Evolutionary conservation across 345 rosid species (phyloP).

Genomic region (Nephelium lappaceum): DNA sequence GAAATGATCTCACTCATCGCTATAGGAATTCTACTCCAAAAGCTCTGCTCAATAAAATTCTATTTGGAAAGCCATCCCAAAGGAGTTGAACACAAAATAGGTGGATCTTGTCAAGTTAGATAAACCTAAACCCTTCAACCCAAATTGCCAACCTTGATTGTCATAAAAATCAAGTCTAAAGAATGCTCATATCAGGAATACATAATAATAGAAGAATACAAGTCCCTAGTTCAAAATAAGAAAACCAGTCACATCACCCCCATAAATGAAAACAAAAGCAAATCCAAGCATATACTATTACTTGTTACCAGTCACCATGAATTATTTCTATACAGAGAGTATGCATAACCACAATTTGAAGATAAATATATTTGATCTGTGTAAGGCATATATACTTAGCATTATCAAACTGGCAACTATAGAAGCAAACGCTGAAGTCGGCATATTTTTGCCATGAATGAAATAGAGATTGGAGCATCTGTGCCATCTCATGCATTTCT

Average conservation of each 20-base stretch:
- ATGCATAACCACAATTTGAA: background rate
- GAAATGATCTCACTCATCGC: no score
- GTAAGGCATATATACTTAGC: background rate
- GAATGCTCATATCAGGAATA: no score
- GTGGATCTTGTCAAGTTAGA: no score
- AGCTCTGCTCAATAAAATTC: no score
- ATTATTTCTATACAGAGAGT: conserved; percentile 17
- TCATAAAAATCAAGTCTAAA: no score
- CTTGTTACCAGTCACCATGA: conserved; percentile 9
- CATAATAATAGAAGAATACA: no score
- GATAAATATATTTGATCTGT: background rate
- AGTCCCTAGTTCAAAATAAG: no score
- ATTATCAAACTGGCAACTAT: background rate
- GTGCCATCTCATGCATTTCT: background rate
- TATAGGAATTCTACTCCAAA: no score
- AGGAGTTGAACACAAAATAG: no score
- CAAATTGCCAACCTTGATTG: no score
- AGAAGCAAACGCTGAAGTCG: background rate
- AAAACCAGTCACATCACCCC: background rate
- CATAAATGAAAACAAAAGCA: background rate
- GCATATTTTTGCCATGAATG: background rate
- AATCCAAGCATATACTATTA: conserved; percentile 1
- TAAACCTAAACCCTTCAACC: no score
- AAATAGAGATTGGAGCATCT: background rate
- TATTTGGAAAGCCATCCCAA: no score